These are phyloP conservation scores for Crucihimalaya himalaica DNA, from an alignment of 345 rosid species.

Conservation along the genomic window DNA sequence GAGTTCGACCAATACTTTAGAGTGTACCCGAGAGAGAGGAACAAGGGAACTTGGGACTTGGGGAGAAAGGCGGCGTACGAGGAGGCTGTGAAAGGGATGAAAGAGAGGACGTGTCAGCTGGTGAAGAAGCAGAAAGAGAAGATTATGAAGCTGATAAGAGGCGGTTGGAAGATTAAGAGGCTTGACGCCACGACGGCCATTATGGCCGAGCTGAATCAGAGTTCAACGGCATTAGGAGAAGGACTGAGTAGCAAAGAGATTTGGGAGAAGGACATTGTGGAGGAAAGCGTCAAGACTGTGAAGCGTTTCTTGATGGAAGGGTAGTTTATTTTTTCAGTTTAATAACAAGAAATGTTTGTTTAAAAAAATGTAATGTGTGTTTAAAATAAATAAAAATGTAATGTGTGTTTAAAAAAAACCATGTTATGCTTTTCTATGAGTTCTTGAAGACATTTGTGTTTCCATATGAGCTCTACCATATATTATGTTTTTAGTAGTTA, in stretches of 20 bases:
- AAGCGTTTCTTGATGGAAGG: too few species aligned
- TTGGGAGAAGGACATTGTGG: slow-evolving; percentile 76
- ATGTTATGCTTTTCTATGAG: too few species aligned
- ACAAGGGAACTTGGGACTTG: slow-evolving; percentile 14
- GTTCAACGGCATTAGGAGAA: neutral
- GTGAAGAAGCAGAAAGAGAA: slow-evolving; percentile 60
- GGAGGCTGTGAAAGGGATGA: slow-evolving; percentile 52
- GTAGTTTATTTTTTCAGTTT: too few species aligned
- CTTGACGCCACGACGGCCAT: slow-evolving; percentile 66
- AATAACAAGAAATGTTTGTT: too few species aligned
- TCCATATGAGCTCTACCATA: too few species aligned
- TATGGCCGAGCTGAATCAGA: slow-evolving; percentile 33
- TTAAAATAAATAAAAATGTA: too few species aligned
- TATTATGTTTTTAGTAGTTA: too few species aligned
- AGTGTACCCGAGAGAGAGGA: slow-evolving; percentile 33
- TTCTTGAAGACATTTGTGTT: too few species aligned
- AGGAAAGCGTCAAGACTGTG: too few species aligned
- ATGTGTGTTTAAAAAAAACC: too few species aligned
- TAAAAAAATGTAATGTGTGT: too few species aligned
- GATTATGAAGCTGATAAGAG: slow-evolving; percentile 49
- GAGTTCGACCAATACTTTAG: slow-evolving; percentile 59
- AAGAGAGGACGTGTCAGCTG: slow-evolving; percentile 48
- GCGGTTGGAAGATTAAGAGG: slow-evolving; percentile 60
- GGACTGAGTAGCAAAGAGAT: slow-evolving; percentile 26
- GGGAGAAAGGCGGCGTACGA: slow-evolving; percentile 35